These are phyloP conservation scores for Nitzschia sp. DNA, from an alignment of 108 stramenopile species.

Conservation along the genomic window DNA sequence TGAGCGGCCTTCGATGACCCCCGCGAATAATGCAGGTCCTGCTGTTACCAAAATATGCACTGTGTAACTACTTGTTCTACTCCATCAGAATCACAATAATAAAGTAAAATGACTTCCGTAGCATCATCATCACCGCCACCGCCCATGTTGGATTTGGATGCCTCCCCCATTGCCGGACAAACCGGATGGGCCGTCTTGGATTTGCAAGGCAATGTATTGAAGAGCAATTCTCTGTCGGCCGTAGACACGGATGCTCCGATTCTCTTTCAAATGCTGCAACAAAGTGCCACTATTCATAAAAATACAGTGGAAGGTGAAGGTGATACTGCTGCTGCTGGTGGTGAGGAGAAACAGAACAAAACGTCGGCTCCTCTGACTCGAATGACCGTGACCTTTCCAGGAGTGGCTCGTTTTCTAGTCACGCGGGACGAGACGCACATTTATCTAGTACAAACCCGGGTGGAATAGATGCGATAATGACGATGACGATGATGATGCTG, in stretches of 20 bases:
- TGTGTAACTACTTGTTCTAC: neutral
- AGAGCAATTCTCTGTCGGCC: neutral
- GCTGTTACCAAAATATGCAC: too few relatives aligned
- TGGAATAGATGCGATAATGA: too few relatives aligned
- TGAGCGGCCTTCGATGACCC: too few relatives aligned
- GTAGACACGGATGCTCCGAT: neutral
- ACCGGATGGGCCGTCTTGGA: constrained; percentile 31
- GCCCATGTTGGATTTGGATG: constrained; percentile 17
- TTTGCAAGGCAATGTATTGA: constrained; percentile 15
- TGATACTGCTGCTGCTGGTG: too few relatives aligned
- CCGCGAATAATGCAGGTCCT: too few relatives aligned
- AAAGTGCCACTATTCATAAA: constrained; percentile 5
- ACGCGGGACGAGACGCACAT: constrained; percentile 28
- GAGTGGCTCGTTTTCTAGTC: constrained; percentile 10
- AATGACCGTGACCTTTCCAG: constrained; percentile 24
- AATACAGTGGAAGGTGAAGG: neutral
- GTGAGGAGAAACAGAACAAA: too few relatives aligned
- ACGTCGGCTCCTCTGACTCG: constrained; percentile 1
- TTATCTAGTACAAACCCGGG: constrained; percentile 26
- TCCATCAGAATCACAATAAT: neutral
- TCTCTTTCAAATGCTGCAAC: constrained; percentile 27
- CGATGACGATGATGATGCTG: too few relatives aligned
- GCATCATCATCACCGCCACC: too few relatives aligned
- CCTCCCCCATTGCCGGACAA: constrained; percentile 33
- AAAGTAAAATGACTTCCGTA: neutral